Evolutionary conservation across 2,329 filamentous ascomycete genomes (phyloP).

Genomic region (Fusarium irregulare): DNA sequence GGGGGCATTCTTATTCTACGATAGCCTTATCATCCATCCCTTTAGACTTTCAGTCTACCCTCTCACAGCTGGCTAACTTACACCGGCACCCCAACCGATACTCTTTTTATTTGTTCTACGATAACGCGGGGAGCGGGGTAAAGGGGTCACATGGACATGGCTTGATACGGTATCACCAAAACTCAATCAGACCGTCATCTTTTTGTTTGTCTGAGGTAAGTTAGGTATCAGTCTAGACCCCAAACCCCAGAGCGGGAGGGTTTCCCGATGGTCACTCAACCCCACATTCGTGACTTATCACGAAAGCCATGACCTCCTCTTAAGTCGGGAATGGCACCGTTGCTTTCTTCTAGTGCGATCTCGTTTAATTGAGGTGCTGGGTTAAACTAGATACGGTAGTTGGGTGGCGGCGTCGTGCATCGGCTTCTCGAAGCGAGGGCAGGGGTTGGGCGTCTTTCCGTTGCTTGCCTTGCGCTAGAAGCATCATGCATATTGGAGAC

Average conservation of each 20-base stretch:
- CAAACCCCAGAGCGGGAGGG: constrained; percentile 15
- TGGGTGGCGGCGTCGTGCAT: background rate
- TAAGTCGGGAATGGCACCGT: constrained; percentile 31
- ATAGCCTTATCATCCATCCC: constrained; percentile 15
- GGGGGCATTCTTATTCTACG: constrained; percentile 11
- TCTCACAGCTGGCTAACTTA: background rate
- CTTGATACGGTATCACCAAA: constrained; percentile 1
- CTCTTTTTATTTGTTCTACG: background rate
- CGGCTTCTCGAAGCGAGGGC: constrained; percentile 7
- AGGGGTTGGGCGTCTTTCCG: background rate
- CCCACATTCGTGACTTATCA: constrained; percentile 12
- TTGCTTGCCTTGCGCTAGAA: constrained; percentile 16
- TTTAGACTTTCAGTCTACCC: constrained; percentile 16
- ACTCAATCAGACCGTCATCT: constrained; percentile 15
- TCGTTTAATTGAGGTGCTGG: constrained; percentile 2
- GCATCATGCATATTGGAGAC: constrained; percentile 1
- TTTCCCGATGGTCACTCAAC: constrained; percentile 27
- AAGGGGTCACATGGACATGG: constrained; percentile 21
- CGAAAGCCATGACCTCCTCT: background rate
- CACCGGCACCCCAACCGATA: constrained; percentile 29
- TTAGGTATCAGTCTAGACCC: constrained; percentile 15
- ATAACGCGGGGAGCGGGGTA: constrained; percentile 38
- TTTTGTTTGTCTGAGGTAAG: background rate
- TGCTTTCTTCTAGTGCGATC: constrained; percentile 11
- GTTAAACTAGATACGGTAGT: constrained; percentile 10